A percentile compares a stretch with the other conserved stretches of the same genome.
Conservation (phyloP, 2,329 filamentous ascomycete species). For the Fusarium continuum region DNA sequence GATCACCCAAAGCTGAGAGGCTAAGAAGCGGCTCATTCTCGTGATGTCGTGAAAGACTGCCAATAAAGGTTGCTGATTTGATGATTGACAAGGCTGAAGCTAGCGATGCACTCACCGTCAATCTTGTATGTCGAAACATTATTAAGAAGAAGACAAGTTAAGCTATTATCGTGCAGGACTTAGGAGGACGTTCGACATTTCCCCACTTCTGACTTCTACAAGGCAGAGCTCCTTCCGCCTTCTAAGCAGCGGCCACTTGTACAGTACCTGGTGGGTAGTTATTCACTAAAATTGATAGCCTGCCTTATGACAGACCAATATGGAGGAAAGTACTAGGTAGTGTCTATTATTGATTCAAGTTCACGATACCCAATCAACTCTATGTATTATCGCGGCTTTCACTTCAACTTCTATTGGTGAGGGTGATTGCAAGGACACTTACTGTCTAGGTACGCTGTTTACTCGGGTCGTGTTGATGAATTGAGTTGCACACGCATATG, state of each 20-base stretch:
- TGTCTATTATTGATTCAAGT: too few species aligned
- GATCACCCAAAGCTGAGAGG: conserved; percentile 20
- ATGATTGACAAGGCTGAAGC: conserved; percentile 7
- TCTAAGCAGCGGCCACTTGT: neutral
- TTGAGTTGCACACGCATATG: conserved; percentile 21
- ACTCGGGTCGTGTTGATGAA: neutral
- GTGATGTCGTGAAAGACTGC: conserved; percentile 13
- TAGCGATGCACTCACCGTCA: neutral
- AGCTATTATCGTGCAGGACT: too few species aligned
- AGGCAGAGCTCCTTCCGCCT: conserved; percentile 2
- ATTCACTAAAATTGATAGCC: too few species aligned
- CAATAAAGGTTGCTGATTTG: neutral
- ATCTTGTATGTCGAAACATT: neutral
- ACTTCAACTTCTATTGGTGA: too few species aligned
- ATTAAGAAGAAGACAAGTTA: too few species aligned
- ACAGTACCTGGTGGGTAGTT: too few species aligned
- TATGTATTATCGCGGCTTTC: too few species aligned
- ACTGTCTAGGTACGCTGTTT: too few species aligned
- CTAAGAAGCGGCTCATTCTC: conserved; percentile 22
- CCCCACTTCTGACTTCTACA: neutral
- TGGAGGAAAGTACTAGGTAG: too few species aligned
- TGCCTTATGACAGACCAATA: too few species aligned
- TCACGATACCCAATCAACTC: too few species aligned
- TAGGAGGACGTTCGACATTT: neutral
- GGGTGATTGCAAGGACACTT: too few species aligned